Base-by-base conservation (phyloP, 169 alveolate species). In the Plasmodium relictum region DNA sequence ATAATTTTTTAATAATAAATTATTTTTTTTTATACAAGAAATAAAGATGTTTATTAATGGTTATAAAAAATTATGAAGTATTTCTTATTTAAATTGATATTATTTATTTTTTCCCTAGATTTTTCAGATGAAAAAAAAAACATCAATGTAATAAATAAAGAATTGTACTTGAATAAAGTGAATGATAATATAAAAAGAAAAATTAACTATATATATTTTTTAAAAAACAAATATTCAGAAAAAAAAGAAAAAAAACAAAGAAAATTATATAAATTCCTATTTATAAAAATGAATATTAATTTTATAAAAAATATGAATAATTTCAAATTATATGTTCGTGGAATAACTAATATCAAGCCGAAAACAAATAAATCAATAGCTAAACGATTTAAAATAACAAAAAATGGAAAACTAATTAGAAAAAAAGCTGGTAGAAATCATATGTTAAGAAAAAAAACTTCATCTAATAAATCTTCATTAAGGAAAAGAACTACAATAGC, bases 291-390 rank as follows among this genome's bases (percentile, higher is more conserved):
- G 39, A 31, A 31, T 31, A 31, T 1, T 31, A 31, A 31, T 31
- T 31, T 31, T 31, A 31, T 31, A 2, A 31, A 31, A 31, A 31
- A 31, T 31, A 2, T 31, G 1, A 1, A 31, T 31, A 22, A 10
- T 58, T 78, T 69, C 26, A 39, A 20, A 6, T 44, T 78, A 58
- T n/a, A 65, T 58, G 89, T 78, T 50, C 93, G 93, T 88, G 89
- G 89, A 24, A 45, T 44, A n/a, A 78, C 95, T 45, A 90, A 95
- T 22, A 88, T 95, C 37, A 95, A 95, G 48, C 96, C 97, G 3
- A 95, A 95, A 62, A 94, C 97, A 20, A 92, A 93, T 69, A 93
- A 95, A 70, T 94, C 97, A 16, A 94, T 95, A 44, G 95, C 96
- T 2, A 95, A 95, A 70, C 69, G 97, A 14, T 95, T 95, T 88